Percentiles rank a stretch among this genome's conserved stretches.
phyloP scores from a whole-genome alignment of 768 basidiomycete genomes.

The Podaxis carcinomalis region DNA sequence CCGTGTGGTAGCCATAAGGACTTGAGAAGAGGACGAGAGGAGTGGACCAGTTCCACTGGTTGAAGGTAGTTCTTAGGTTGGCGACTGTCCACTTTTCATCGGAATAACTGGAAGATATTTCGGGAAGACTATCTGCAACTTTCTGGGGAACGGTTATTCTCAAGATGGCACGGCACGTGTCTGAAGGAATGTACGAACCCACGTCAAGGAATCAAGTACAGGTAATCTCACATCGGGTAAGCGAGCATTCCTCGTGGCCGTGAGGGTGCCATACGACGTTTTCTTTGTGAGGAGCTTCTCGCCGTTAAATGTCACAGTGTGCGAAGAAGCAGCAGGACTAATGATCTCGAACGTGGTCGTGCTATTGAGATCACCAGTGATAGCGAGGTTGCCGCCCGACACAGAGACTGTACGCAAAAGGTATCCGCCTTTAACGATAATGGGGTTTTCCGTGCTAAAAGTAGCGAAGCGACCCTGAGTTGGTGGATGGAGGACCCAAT shows the following conservation, averaged over 20 bases:
- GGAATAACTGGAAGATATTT: conserved; percentile 33
- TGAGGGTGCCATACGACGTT: conserved; percentile 40
- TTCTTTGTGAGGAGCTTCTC: conserved; percentile 24
- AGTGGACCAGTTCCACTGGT: conserved; percentile 32
- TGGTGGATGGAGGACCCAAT: conserved; percentile 45
- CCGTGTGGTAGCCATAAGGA: conserved; percentile 49
- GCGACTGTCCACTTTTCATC: conserved; percentile 42
- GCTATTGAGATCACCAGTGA: conserved; percentile 40
- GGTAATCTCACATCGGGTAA: conserved; percentile 33
- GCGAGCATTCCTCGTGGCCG: conserved; percentile 23
- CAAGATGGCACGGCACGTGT: not conserved
- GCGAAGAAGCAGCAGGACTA: conserved; percentile 35
- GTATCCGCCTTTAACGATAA: conserved; percentile 47
- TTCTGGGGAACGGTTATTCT: conserved; percentile 21
- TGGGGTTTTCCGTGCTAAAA: conserved; percentile 36
- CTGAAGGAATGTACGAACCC: conserved; percentile 23
- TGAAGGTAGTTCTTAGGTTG: conserved; percentile 35
- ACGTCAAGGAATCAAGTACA: conserved; percentile 27
- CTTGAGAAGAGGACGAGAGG: conserved; percentile 42
- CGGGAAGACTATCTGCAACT: conserved; percentile 39
- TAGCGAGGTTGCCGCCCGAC: conserved; percentile 31
- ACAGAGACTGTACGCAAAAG: conserved; percentile 36
- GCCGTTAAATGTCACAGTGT: conserved; percentile 40
- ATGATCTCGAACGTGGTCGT: conserved; percentile 44
- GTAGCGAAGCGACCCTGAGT: conserved; percentile 30